Percentiles rank a stretch among this genome's conserved stretches.
Evolutionary conservation across 2,329 filamentous ascomycete genomes (phyloP).

Genomic region (Colletotrichum scovillei): DNA sequence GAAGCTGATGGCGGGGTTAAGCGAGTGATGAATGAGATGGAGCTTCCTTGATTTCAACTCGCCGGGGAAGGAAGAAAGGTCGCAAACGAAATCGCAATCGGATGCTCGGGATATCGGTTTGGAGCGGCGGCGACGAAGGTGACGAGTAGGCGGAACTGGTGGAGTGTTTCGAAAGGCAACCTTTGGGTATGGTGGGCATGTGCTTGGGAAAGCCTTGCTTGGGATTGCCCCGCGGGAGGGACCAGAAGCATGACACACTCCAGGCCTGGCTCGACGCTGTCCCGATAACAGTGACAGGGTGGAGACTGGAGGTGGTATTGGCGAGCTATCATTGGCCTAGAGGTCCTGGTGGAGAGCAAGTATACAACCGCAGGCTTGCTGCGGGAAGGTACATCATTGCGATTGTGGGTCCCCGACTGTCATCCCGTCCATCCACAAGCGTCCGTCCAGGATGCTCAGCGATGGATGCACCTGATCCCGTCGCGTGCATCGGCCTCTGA

Average conservation of each 20-base stretch:
- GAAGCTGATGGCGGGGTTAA: conserved; percentile 27
- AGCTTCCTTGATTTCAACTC: neutral
- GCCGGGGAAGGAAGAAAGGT: neutral
- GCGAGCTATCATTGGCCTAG: neutral
- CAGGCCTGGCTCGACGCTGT: neutral
- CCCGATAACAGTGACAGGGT: conserved; percentile 3
- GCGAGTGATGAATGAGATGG: conserved; percentile 20
- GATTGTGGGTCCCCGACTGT: neutral
- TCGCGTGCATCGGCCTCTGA: conserved; percentile 27
- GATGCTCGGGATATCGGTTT: conserved; percentile 17
- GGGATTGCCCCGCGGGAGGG: conserved; percentile 29
- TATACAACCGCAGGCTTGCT: neutral
- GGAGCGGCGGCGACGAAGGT: conserved; percentile 7
- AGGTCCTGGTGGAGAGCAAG: accelerated
- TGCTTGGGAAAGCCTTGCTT: conserved; percentile 30
- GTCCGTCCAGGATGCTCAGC: neutral
- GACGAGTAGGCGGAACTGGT: conserved; percentile 6
- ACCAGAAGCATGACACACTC: conserved; percentile 23
- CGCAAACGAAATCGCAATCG: conserved; percentile 10
- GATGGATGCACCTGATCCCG: conserved; percentile 6
- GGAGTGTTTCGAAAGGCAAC: conserved; percentile 30
- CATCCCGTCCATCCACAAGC: conserved; percentile 23
- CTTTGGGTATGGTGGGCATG: conserved; percentile 22
- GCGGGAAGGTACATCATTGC: neutral
- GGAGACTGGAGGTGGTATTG: neutral